Conservation (phyloP, 257 asterid genomes). For the Jasminum sambac region DNA sequence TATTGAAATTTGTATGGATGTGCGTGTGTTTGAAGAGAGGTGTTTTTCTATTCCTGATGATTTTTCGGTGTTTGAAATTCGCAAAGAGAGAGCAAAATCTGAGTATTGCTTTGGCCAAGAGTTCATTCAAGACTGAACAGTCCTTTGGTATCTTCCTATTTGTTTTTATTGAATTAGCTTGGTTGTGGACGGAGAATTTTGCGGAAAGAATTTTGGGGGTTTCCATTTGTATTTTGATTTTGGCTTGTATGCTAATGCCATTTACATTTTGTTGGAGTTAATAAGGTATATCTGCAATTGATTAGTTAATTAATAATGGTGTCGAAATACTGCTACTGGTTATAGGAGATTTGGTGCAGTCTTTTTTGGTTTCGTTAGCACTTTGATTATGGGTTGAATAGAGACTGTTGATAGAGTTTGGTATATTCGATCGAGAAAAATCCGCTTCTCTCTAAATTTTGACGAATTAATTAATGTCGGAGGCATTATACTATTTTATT, state of each 20-base stretch:
- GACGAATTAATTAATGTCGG: neutral
- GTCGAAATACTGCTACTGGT: neutral
- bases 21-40: conserved; percentile 10
- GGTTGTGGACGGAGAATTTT: neutral
- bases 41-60: conserved; percentile 32
- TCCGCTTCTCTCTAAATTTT: neutral
- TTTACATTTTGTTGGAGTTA: neutral
- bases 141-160: conserved; percentile 52
- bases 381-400: neutral
- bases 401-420: neutral
- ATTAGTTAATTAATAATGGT: neutral
- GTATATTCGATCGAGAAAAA: neutral
- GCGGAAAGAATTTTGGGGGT: neutral
- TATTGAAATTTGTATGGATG: conserved; percentile 2
- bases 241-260: neutral
- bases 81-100: conserved; percentile 48
- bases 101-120: conserved; percentile 57
- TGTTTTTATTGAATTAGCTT: neutral
- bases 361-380: neutral
- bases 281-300: neutral
- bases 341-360: neutral
- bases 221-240: neutral
- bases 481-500: neutral
- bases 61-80: conserved; percentile 45
- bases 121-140: conserved; percentile 57